A percentile compares a stretch with the other conserved stretches of the same genome.
These are phyloP conservation scores for Xylaria sp. DNA, from an alignment of 2,329 filamentous ascomycete genomes.

Conservation along the genomic window DNA sequence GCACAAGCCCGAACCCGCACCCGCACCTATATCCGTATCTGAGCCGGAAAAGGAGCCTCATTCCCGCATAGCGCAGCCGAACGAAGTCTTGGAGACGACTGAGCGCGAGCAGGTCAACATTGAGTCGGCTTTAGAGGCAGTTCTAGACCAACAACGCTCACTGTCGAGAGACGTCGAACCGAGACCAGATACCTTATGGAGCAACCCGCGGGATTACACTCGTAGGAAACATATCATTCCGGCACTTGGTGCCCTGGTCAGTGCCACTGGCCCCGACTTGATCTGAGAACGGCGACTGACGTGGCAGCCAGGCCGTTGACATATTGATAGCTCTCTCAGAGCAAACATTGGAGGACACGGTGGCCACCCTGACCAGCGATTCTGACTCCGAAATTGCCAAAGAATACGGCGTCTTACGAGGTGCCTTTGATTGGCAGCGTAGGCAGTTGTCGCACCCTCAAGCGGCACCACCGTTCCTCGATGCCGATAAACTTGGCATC, in stretches of 20 bases:
- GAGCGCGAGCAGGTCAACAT: conserved; percentile 40
- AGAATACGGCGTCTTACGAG: conserved; percentile 47
- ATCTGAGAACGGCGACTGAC: conserved; percentile 37
- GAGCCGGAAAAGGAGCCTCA: conserved; percentile 8
- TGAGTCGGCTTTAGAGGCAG: conserved; percentile 37
- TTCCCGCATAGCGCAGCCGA: conserved; percentile 8
- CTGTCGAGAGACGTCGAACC: conserved; percentile 41
- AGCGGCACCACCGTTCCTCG: conserved; percentile 43
- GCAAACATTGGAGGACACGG: conserved; percentile 50
- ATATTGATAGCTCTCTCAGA: conserved; percentile 50
- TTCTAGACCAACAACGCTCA: conserved; percentile 36
- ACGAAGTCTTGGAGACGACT: conserved; percentile 38
- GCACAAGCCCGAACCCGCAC: not conserved
- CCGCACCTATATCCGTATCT: not conserved
- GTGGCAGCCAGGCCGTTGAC: conserved; percentile 46
- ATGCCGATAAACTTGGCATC: conserved; percentile 45
- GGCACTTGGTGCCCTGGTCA: conserved; percentile 48
- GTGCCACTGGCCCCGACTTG: conserved; percentile 26
- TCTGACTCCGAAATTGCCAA: conserved; percentile 47
- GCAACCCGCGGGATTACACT: conserved; percentile 49
- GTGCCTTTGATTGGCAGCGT: conserved; percentile 47
- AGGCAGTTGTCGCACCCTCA: conserved; percentile 41
- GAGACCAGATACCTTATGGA: conserved; percentile 48
- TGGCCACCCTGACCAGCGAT: conserved; percentile 47
- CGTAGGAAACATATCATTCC: conserved; percentile 51